These are phyloP conservation scores for Sporothrix inflata DNA, from an alignment of 2,329 filamentous ascomycete species.

Conservation along the genomic window DNA sequence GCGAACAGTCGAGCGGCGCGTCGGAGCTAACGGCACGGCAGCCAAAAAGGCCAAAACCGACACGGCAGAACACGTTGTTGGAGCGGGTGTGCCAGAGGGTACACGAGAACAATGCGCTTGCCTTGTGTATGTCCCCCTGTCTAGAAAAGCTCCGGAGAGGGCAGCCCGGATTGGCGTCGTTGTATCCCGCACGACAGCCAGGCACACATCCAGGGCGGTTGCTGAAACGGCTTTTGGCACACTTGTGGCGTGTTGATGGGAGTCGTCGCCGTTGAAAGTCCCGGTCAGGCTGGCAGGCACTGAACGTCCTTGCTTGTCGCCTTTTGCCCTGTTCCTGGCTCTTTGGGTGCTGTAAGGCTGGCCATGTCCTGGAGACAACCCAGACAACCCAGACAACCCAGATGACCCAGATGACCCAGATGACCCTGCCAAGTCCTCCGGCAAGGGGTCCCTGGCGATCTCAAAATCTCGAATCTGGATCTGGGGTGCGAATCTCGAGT, in stretches of 20 bases:
- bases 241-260: too few species aligned
- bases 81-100: not conserved
- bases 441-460: not conserved
- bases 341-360: not conserved
- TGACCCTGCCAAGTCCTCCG: not conserved
- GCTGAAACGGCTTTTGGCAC: conserved; percentile 3
- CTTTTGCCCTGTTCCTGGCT: too few species aligned
- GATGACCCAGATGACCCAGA: not conserved
- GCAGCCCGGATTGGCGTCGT: too few species aligned
- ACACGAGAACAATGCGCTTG: not conserved
- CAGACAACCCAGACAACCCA: too few species aligned
- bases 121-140: too few species aligned
- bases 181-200: not conserved
- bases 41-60: not conserved
- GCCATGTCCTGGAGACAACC: not conserved
- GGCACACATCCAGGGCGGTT: not conserved
- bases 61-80: not conserved
- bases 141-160: too few species aligned
- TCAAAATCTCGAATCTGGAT: not conserved
- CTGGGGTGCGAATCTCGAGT: not conserved
- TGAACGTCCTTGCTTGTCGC: too few species aligned
- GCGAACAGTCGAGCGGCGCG: not conserved
- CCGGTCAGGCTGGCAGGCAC: too few species aligned
- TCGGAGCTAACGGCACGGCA: conserved; percentile 10
- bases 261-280: too few species aligned